Percentiles rank a stretch among this genome's conserved stretches.
These are phyloP conservation scores for Umbellularia californica DNA, from an alignment of 164 flowering plant species.

Conservation along the genomic window DNA sequence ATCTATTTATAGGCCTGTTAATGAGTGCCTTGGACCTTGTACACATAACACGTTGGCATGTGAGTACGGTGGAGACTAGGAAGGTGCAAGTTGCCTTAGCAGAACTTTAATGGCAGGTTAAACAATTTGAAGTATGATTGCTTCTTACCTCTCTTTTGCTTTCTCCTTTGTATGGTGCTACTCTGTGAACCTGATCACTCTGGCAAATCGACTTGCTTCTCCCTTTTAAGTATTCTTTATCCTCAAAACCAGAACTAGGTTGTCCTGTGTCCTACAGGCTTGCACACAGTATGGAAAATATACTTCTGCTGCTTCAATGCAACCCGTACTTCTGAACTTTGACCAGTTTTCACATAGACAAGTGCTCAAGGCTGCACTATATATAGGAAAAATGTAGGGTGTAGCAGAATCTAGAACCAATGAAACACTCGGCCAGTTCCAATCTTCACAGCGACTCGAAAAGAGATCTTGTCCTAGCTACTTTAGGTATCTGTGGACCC, in stretches of 20 bases:
- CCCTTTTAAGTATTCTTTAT: constrained; percentile 1
- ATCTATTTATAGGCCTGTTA: no score
- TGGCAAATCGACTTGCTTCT: neutral
- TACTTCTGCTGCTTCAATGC: neutral
- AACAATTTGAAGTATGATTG: neutral
- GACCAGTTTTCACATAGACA: constrained; percentile 22
- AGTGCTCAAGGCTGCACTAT: constrained; percentile 33
- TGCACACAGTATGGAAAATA: neutral
- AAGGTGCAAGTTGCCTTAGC: neutral
- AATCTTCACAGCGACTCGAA: constrained; percentile 60
- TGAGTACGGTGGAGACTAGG: neutral
- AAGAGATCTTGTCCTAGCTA: constrained; percentile 55
- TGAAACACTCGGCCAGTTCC: constrained; percentile 38
- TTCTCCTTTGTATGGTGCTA: constrained; percentile 2
- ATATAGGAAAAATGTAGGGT: constrained; percentile 23
- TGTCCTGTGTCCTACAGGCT: neutral
- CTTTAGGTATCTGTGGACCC: constrained; percentile 36
- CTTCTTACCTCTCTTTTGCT: constrained; percentile 18
- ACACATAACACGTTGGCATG: neutral
- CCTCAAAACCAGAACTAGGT: neutral
- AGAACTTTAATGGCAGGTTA: neutral
- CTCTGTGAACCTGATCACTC: constrained; percentile 6
- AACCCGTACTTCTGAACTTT: constrained; percentile 14
- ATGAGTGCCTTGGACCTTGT: neutral
- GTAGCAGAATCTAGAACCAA: constrained; percentile 50